Conservation (phyloP, 208 protist genomes). For the Leishmania gerbilli region DNA sequence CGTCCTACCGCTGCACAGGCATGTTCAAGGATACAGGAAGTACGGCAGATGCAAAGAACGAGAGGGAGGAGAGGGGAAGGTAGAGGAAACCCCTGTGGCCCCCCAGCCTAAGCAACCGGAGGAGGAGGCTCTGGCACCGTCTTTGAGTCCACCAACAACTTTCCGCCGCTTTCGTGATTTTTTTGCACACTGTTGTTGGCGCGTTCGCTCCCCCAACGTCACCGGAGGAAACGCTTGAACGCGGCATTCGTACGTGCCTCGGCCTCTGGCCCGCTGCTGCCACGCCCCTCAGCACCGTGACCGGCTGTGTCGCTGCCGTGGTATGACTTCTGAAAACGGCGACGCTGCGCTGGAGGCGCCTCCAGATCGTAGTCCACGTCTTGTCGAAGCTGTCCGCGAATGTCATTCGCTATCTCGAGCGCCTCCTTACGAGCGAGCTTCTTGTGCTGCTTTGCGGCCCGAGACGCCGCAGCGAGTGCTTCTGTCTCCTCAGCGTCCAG, state of each 20-base stretch:
- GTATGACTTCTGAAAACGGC: neutral
- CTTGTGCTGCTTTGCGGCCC: slow-evolving; percentile 22
- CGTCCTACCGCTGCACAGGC: neutral
- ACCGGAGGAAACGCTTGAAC: slow-evolving; percentile 42
- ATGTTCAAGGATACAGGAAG: neutral
- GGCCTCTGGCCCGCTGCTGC: slow-evolving; percentile 2
- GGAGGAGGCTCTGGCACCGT: neutral
- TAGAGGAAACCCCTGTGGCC: neutral
- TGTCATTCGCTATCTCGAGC: slow-evolving; percentile 47
- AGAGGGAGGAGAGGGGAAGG: neutral
- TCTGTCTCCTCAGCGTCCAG: slow-evolving; percentile 45
- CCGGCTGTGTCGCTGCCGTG: neutral
- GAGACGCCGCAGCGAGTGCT: slow-evolving; percentile 30
- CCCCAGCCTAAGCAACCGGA: neutral
- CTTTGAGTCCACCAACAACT: neutral
- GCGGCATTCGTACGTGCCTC: slow-evolving; percentile 38
- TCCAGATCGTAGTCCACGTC: slow-evolving; percentile 18
- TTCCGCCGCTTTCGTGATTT: neutral
- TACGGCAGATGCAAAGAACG: neutral
- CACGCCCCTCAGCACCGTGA: neutral
- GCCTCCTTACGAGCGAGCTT: slow-evolving; percentile 43
- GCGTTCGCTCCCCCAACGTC: neutral
- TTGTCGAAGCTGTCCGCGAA: slow-evolving; percentile 40
- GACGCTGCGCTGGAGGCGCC: slow-evolving; percentile 3
- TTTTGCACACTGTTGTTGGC: neutral